Evolutionary conservation across 73 alveolate genomes (phyloP), one percentile per base, ranked within the genome.

Genomic region (Paramecium sonneborni): DNA sequence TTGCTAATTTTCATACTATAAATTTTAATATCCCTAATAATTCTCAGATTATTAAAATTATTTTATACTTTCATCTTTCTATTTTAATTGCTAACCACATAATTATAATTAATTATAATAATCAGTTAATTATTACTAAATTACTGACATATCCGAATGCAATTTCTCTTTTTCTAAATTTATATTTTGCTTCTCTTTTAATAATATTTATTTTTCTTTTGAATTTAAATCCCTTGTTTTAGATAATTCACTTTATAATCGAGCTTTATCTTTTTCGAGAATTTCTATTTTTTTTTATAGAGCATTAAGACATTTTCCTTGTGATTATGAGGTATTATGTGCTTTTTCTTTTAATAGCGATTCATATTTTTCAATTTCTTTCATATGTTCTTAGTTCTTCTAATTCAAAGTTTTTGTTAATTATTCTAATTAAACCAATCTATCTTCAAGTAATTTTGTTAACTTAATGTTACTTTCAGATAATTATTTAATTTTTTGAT

Each of bases 161-260:
- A 72, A 72, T n/a, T 72, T 72, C 35, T 72, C 86, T 34, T 72
- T 72, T 34, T 72, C 86, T 72, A 35, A 35, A 72, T 72, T 72
- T 34, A 72, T 2, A 34, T 72, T 34, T 35, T 72, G 12, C 6
- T 38, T 35, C 11, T 72, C 57, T 35, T 72, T 35, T 72, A 28
- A 72, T 30, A 35, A 37, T n/a, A 62, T 62, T 14, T 62, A 62
- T 62, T 62, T 62, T 28, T 62, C 84, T 62, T 62, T 62, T 12
- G 21, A 30, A 62, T 62, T 62, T 26, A 62, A 26, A 62, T 62
- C 84, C 20, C 84, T 62, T 2, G 84, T 62, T 32, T 72, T 72
- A 9, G 38, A 32, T 72, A 72, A 20, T 72, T 72, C 86, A n/a
- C 7, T 6, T 1, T 7, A 10, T 37, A 72, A 72, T 72, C 10